phyloP scores from a whole-genome alignment of 1,139 yeast genomes.

The Magnusiomyces tetraspermus region DNA sequence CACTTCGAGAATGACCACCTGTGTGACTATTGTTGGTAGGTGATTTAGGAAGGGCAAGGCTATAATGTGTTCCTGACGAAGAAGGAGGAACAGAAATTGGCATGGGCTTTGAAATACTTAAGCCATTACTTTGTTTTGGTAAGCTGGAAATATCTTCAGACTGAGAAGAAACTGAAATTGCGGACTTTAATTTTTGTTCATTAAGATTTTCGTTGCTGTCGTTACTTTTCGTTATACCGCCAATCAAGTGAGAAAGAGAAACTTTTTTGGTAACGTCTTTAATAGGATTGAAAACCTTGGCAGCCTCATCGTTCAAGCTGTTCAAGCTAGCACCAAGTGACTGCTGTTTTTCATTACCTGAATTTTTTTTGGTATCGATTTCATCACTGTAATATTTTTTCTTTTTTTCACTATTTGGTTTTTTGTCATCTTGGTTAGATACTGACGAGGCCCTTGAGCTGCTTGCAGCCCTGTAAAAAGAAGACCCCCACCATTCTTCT shows the following conservation, averaged over 20 bases:
- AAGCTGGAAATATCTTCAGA: background rate
- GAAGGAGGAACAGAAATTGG: background rate
- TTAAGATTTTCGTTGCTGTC: background rate
- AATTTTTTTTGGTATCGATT: background rate
- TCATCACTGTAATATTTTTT: background rate
- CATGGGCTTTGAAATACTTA: background rate
- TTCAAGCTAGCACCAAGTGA: background rate
- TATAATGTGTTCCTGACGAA: background rate
- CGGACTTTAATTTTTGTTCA: too few relatives aligned
- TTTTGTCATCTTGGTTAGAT: background rate
- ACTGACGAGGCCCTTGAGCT: background rate
- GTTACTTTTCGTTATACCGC: background rate
- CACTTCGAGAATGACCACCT: background rate
- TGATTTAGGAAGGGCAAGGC: background rate
- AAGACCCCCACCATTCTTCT: slow-evolving; percentile 2
- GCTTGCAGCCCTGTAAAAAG: background rate
- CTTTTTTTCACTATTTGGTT: background rate
- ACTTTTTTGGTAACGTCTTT: background rate
- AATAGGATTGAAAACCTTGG: background rate
- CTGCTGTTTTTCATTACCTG: too few relatives aligned
- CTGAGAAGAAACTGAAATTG: background rate
- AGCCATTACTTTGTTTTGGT: background rate
- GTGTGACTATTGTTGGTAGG: background rate
- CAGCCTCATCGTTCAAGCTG: background rate
- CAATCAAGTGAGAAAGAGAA: background rate